A percentile compares a stretch with the other conserved stretches of the same genome.
Evolutionary conservation across 805 yeast species (phyloP).

Genomic region (Priceomyces carsonii): DNA sequence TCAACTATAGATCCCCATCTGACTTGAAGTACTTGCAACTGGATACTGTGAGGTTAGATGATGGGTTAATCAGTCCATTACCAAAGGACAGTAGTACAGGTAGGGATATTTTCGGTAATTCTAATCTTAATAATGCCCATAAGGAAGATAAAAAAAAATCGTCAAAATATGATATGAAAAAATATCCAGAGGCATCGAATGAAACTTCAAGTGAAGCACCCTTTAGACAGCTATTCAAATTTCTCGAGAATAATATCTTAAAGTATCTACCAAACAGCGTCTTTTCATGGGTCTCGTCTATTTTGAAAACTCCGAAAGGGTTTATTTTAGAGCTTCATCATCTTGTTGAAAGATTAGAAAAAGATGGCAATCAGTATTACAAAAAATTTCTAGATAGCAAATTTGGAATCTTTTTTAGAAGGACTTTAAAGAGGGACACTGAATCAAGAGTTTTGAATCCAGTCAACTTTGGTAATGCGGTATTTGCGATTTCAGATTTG

Average conservation of each 20-base stretch:
- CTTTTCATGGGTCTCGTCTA: slow-evolving; percentile 1
- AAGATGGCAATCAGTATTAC: slow-evolving; percentile 13
- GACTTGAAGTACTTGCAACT: slow-evolving; percentile 31
- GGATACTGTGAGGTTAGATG: slow-evolving; percentile 14
- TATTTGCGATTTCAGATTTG: slow-evolving; percentile 59
- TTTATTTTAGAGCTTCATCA: background rate
- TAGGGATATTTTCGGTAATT: slow-evolving; percentile 39
- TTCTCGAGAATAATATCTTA: slow-evolving; percentile 15
- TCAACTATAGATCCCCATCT: slow-evolving; percentile 31
- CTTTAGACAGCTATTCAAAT: slow-evolving; percentile 7
- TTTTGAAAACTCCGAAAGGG: background rate
- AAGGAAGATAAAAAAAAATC: background rate
- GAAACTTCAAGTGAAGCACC: background rate
- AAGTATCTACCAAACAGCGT: slow-evolving; percentile 12
- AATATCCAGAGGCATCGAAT: slow-evolving; percentile 5
- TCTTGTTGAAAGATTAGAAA: slow-evolving; percentile 1
- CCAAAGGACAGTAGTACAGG: slow-evolving; percentile 6
- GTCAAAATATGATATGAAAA: slow-evolving; percentile 5
- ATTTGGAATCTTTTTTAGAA: slow-evolving; percentile 38
- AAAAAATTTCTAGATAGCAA: slow-evolving; percentile 29
- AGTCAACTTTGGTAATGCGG: slow-evolving; percentile 58
- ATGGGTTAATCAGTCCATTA: slow-evolving; percentile 4
- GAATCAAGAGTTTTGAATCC: slow-evolving; percentile 63
- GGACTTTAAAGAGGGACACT: slow-evolving; percentile 51
- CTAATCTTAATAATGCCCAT: slow-evolving; percentile 12